Percentiles rank a stretch among this genome's conserved stretches.
Conservation (phyloP, 345 rosid species). For the Syzygium oleosum region DNA sequence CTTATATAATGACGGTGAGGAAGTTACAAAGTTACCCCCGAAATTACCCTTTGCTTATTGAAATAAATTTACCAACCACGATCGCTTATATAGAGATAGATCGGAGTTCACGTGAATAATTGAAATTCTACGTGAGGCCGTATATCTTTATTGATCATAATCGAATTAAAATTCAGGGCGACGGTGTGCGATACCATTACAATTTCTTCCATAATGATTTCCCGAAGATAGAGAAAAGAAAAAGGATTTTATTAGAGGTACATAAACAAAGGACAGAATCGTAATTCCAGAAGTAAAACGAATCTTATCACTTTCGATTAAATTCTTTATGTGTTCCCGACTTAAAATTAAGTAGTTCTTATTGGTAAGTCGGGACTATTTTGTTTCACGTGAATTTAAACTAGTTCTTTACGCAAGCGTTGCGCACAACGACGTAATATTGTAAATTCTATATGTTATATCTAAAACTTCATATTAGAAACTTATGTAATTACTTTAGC, state of each 20-base stretch:
- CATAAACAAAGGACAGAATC: fast-evolving
- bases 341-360: neutral
- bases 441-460: neutral
- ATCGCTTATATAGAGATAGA: neutral
- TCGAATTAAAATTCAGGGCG: too few species aligned
- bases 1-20: neutral
- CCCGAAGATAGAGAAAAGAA: neutral
- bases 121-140: neutral
- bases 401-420: neutral
- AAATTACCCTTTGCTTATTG: neutral
- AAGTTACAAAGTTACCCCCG: neutral
- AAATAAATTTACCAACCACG: neutral
- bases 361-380: neutral
- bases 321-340: neutral
- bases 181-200: too few species aligned
- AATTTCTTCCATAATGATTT: neutral
- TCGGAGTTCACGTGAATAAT: neutral
- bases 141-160: neutral
- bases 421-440: neutral
- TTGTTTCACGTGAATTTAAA: neutral
- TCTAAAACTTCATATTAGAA: too few species aligned
- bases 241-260: neutral
- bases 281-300: neutral
- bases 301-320: neutral
- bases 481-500: neutral